Conservation (phyloP, 2,329 filamentous ascomycete species). For the Aspergillus hortae region DNA sequence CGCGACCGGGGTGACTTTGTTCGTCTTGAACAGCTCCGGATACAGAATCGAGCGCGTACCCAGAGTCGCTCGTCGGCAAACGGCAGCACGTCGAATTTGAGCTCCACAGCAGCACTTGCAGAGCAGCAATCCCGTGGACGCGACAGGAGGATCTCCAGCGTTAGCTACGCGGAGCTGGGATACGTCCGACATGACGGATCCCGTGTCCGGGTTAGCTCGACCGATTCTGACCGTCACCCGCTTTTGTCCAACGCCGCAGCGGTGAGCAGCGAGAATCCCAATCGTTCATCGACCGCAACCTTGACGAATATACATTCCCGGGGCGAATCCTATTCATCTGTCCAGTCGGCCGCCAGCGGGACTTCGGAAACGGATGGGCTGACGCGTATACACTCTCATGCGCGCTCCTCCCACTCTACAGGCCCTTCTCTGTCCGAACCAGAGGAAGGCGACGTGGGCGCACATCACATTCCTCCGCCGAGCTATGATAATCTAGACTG, state of each 20-base stretch:
- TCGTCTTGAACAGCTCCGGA: slow-evolving; percentile 62
- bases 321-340: slow-evolving; percentile 34
- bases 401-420: slow-evolving; percentile 21
- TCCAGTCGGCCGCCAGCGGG: slow-evolving; percentile 28
- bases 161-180: slow-evolving; percentile 46
- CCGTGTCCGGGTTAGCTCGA: slow-evolving; percentile 44
- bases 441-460: slow-evolving; percentile 37
- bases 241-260: slow-evolving; percentile 38
- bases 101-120: slow-evolving; percentile 37
- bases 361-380: slow-evolving; percentile 28
- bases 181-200: slow-evolving; percentile 49
- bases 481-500: slow-evolving; percentile 42
- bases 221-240: slow-evolving; percentile 46
- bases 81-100: slow-evolving; percentile 34
- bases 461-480: slow-evolving; percentile 36
- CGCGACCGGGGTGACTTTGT: slow-evolving; percentile 66
- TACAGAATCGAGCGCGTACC: slow-evolving; percentile 53
- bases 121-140: slow-evolving; percentile 44
- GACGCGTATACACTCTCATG: slow-evolving; percentile 26
- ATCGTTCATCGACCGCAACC: slow-evolving; percentile 25
- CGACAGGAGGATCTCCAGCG: slow-evolving; percentile 45
- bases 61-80: slow-evolving; percentile 24
- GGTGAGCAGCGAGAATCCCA: slow-evolving; percentile 26
- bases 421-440: slow-evolving; percentile 10
- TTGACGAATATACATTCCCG: slow-evolving; percentile 27